Evolutionary conservation across 2,329 filamentous ascomycete species (phyloP).

Genomic region (Aspergillus sp.): DNA sequence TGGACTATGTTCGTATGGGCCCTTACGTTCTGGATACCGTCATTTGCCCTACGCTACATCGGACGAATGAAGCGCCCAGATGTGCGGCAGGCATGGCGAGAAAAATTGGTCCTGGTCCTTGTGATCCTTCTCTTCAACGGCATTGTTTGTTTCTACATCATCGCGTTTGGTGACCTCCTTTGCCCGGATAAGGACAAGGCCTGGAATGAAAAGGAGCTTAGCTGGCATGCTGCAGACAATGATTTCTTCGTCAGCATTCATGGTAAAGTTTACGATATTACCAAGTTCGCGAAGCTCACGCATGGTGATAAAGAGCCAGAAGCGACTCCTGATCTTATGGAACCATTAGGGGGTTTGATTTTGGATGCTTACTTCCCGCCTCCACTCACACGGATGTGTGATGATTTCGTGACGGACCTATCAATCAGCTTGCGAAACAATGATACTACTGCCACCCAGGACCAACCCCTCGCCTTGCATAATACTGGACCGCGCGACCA

Average conservation of each 20-base stretch:
- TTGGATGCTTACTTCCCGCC: conserved; percentile 84
- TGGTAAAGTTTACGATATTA: conserved; percentile 88
- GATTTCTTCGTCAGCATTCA: conserved; percentile 87
- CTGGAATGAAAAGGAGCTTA: conserved; percentile 72
- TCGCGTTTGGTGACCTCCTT: conserved; percentile 77
- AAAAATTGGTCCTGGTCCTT: conserved; percentile 82
- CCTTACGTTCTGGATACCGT: conserved; percentile 92
- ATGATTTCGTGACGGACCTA: conserved; percentile 64
- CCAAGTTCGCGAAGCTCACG: conserved; percentile 79
- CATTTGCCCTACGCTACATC: conserved; percentile 72
- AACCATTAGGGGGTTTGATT: conserved; percentile 72
- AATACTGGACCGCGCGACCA: conserved; percentile 64
- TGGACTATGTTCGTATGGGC: conserved; percentile 86
- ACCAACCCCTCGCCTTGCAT: conserved; percentile 62
- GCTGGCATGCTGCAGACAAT: conserved; percentile 65
- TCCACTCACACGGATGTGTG: conserved; percentile 73
- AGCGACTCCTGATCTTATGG: conserved; percentile 66
- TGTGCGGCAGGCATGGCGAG: conserved; percentile 94
- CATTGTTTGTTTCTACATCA: conserved; percentile 85
- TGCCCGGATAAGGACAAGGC: conserved; percentile 92
- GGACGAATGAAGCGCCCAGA: conserved; percentile 97
- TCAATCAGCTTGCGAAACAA: conserved; percentile 53
- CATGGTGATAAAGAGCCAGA: conserved; percentile 74
- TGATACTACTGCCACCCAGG: conserved; percentile 63
- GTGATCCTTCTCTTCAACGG: conserved; percentile 81